Evolutionary conservation across 2,329 filamentous ascomycete genomes (phyloP), one percentile per base, ranked within the genome.

Genomic region (Ceratocystis papillata): DNA sequence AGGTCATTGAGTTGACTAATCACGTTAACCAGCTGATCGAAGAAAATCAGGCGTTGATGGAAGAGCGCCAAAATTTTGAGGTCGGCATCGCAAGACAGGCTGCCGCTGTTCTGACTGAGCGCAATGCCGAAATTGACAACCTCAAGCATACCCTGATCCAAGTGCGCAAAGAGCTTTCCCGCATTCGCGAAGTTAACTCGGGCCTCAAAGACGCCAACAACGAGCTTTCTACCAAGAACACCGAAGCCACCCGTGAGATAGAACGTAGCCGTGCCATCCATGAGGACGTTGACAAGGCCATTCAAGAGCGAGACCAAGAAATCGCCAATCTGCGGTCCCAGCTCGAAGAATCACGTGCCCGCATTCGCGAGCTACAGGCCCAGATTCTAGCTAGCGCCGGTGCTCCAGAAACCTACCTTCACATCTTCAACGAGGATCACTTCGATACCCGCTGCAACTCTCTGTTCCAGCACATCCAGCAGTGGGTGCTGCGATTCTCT

Each of bases 401-500:
- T n/a, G 75, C 76, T 25, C 74, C 80, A 68, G 84, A 77, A 67
- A 79, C 89, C 70, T 93, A 95, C 77, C 85, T 97, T 69, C 83
- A 83, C 62, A 80, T 91, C 69, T 85, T 84, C 70, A 91, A 96
- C 73, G 92, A 96, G 75, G 92, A 96, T 77, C 92, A 96, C 79
- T 97, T 99, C 73, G 91, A 96, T 73, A 85, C 85, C 72, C 89
- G 92, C 53, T 99, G 94, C 74, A 91, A 96, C 75, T 88, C 95
- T 75, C 85, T 99, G 57, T 99, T 91, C 76, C 89, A 93, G 71
- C 92, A 96, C 74, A 90, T 96, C 53, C 92, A 96, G 75, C 91
- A 96, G 77, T 99, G 94, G 94, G 91, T 99, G 63, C 79, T 96
- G 70, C 89, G 94, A 73, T 99, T 99, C 79, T 96, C 92, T 71